Evolutionary conservation across 2,329 filamentous ascomycete species (phyloP), one percentile per base, ranked within the genome.

Genomic region (Raffaelea deltoideospora): DNA sequence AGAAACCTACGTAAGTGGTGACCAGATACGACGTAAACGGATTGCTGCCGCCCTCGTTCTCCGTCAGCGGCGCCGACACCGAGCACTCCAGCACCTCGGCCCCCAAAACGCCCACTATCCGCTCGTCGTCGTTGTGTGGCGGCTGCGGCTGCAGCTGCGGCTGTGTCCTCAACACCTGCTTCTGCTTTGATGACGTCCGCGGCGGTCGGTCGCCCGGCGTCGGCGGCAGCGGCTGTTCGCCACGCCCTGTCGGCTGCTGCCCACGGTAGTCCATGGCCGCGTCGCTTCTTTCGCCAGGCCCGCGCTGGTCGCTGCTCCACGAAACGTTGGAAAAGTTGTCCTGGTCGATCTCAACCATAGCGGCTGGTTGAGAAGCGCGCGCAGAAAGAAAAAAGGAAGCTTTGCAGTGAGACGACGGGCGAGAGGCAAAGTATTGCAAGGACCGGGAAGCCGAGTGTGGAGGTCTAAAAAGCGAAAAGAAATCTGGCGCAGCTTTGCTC

Each of bases 21-120:
- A 98, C 83, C 34, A 92, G 67, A 56, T 98, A 98, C 10, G 90
- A 96, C 40, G 96, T 80, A 61, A 93, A 98, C 37, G 85, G 81
- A 59, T 95, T 90, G 58, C 95, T 95, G 41, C 87, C 92, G 33
- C 90, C 88, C 51, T 95, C 85, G 51, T 88, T 90, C 64, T 96
- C 90, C 60, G 95, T 96, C 57, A 88, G 72, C 17, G 90, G 86
- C 40, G 78, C 72, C 37, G 76, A 74, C 15, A 98, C 88, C 15
- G 65, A 75, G 54, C 87, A 95, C 52, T 93, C 81, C 31, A 98
- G 69, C 39, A 73, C 69, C 46, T 92, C 88, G 27, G 67, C 69
- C 42, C 78, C 78, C 37, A 81, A 64, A 32, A 74, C 74, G 26
- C 69, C 68, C 10, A 9, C n/a, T 6, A 9, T 14, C 11, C 10